Evolutionary conservation across 2,329 filamentous ascomycete genomes (phyloP).

Genomic region (Acephala macrosclerotiorum): DNA sequence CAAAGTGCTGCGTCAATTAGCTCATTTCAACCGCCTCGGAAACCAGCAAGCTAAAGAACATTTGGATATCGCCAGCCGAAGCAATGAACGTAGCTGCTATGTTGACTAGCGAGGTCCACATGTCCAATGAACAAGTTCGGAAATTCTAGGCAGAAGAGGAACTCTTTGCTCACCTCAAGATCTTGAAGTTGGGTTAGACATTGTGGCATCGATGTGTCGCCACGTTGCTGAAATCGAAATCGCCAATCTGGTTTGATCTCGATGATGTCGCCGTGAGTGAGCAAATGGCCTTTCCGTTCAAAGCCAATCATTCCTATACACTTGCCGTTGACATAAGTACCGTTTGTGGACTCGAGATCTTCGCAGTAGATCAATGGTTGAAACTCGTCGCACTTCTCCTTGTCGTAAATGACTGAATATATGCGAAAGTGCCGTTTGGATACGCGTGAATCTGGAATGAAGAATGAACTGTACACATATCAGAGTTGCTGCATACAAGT

Average conservation of each 20-base stretch:
- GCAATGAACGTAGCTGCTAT: no score
- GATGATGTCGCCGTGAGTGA: constrained; percentile 59
- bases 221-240: constrained; percentile 46
- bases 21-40: neutral
- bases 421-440: constrained; percentile 63
- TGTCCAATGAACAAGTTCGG: no score
- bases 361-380: constrained; percentile 59
- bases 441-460: constrained; percentile 51
- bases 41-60: no score
- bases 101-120: no score
- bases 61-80: no score
- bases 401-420: constrained; percentile 61
- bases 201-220: constrained; percentile 13
- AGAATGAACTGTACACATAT: constrained; percentile 45
- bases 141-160: no score
- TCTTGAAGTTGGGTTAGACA: constrained; percentile 45
- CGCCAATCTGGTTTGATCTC: constrained; percentile 47
- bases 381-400: constrained; percentile 32
- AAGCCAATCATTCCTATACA: constrained; percentile 52
- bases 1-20: constrained; percentile 50
- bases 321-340: constrained; percentile 58
- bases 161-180: constrained; percentile 44
- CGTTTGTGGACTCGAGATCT: constrained; percentile 61
- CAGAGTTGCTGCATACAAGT: neutral
- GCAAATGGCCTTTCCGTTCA: constrained; percentile 51